Evolutionary conservation across 257 asterid species (phyloP), one percentile per base, ranked within the genome.

Genomic region (Primulina huaijiensis): DNA sequence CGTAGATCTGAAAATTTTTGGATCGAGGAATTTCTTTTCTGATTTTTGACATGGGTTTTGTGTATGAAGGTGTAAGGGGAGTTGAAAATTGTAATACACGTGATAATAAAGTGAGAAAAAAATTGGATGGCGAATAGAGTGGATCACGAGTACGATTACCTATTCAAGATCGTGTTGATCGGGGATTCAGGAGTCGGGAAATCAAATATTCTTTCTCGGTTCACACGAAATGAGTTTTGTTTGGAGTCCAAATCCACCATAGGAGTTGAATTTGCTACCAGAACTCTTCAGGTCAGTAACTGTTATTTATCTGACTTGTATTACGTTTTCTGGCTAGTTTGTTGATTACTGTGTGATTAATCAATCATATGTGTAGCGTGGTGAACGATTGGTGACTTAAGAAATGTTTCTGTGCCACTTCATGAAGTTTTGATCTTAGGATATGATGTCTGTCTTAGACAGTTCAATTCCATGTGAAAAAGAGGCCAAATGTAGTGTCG

Each of bases 101-200:
- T 17, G 21, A 50, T 14, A 50, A 16, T 50, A 50, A 50, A 50
- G 57, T 50, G 20, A 50, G 55, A 50, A 16, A 50, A 35, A 17
- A 16, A 4, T 16, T 8, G 57, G 57, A 50, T 50, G 57, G 57
- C 57, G 57, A 50, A 50, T 50, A 50, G 57, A 50, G 57, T 50
- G 57, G 57, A 50, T 17, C 20, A 50, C 57, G 57, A 50, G 21
- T 50, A 50, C 14, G 57, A 50, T 50, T 50, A 50, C 57, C 57
- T 50, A 17, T 50, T 50, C 57, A 50, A 50, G 57, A 50, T 50
- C 57, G 57, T 50, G 57, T 50, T 50, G 57, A 50, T 50, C 21
- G 57, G 57, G 57, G 57, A 50, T 50, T 50, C 57, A 6, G 57
- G 57, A 17, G 57, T 50, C 20, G 57, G 57, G 20, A 50, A 50